These are phyloP conservation scores for Perkinsela sp. DNA, from an alignment of 208 protist species.

Conservation along the genomic window DNA sequence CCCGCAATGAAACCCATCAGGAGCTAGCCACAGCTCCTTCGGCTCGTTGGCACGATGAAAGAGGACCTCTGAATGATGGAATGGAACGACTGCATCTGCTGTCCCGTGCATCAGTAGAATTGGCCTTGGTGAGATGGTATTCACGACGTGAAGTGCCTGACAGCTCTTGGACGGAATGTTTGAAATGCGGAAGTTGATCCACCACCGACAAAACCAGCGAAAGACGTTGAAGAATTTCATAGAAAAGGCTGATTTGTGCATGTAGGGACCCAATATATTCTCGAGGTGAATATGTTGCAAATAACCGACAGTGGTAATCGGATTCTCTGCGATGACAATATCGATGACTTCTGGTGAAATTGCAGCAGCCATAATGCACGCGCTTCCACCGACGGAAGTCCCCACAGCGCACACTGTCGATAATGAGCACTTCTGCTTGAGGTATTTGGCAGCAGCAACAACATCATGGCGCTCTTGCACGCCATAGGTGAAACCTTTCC, in stretches of 20 bases:
- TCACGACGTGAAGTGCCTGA: conserved; percentile 44
- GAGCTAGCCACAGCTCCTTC: conserved; percentile 51
- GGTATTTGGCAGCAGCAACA: conserved; percentile 26
- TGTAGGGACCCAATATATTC: conserved; percentile 27
- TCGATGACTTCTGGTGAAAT: conserved; percentile 41
- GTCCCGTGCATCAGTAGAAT: conserved; percentile 63
- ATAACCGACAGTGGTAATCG: conserved; percentile 35
- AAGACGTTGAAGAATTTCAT: conserved; percentile 26
- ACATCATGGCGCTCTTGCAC: conserved; percentile 64
- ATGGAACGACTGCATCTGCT: conserved; percentile 40
- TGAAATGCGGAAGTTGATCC: conserved; percentile 47
- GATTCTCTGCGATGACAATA: conserved; percentile 54
- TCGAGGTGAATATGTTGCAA: conserved; percentile 44
- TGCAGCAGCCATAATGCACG: conserved; percentile 55
- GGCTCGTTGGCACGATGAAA: conserved; percentile 37
- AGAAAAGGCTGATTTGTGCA: conserved; percentile 19
- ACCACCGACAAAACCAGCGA: conserved; percentile 19
- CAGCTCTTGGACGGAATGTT: conserved; percentile 46
- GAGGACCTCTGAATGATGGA: conserved; percentile 35
- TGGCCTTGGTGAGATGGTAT: conserved; percentile 29
- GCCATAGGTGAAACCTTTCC: conserved; percentile 49
- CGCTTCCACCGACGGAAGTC: conserved; percentile 51
- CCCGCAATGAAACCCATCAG: conserved; percentile 51
- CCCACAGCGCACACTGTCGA: conserved; percentile 41
- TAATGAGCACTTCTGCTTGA: conserved; percentile 26